Evolutionary conservation across 192 early-diverging fungal species (phyloP), one percentile per base, ranked within the genome.

Genomic region (Podila horticola): DNA sequence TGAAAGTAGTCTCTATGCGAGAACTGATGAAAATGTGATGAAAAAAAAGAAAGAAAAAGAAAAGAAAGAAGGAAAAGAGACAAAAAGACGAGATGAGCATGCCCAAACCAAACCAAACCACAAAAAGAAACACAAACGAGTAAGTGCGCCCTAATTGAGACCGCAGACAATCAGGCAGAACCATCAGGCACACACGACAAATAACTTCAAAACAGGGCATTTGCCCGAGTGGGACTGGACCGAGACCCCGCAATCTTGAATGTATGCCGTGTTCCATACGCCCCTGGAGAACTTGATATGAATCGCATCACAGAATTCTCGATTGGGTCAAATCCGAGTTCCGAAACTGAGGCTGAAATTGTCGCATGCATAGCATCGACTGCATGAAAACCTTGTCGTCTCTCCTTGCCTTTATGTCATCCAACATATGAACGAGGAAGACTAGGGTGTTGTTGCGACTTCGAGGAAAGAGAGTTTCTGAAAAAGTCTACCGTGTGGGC

Each of bases 401-500:
- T 45, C 20, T 55, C 52, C 4, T 52, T 55, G 52, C 11, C 24
- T 26, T 55, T 55, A 26, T 55, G n/a, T 55, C 24, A 26, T 55
- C 52, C 24, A 26, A 55, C 22, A n/a, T 55, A 55, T 17, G 15
- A 45, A 45, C 41, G 6, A 45, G 13, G 41, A 17, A 17, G 11
- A 45, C 3, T 13, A 36, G 41, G 15, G 41, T 45, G 41, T 45
- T 45, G 10, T 1, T 36, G 34, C 34, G 11, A 45, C 15, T 45
- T 15, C 41, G 15, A 45, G 41, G 34, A 36, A 36, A 45, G 41
- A 45, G 41, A 45, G 52, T 55, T 55, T 55, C 52, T 55, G 52
- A 55, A 55, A 55, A 55, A 55, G 52, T 55, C 52, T 55, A 55
- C 52, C 52, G 52, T 55, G 52, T 24, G 24, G 41, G 41, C 20